Conservation (phyloP, 1,139 yeast genomes). For the Scheffersomyces quercinus region DNA sequence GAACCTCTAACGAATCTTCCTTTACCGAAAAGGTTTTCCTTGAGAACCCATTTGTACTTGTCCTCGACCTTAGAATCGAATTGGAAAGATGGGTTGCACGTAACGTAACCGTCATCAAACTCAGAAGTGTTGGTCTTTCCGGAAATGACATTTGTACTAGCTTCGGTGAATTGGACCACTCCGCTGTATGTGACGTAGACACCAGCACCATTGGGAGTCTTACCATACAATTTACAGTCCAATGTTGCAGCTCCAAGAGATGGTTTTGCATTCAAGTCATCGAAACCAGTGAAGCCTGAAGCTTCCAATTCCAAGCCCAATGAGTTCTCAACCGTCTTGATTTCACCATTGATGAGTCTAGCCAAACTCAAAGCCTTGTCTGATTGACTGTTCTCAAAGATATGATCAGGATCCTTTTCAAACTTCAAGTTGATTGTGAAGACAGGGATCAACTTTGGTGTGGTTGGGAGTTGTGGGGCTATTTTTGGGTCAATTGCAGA, state of each 20-base stretch:
- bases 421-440: conserved; percentile 28
- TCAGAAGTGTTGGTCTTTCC: conserved; percentile 27
- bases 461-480: conserved; percentile 9
- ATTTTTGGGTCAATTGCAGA: conserved; percentile 6
- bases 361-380: conserved; percentile 22
- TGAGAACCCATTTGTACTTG: conserved; percentile 48
- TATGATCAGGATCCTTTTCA: conserved; percentile 15
- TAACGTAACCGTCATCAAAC: conserved; percentile 49
- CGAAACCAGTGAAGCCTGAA: conserved; percentile 37
- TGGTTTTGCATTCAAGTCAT: conserved; percentile 41
- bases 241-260: conserved; percentile 34
- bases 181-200: conserved; percentile 49
- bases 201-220: conserved; percentile 38
- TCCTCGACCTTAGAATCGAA: conserved; percentile 40
- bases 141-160: conserved; percentile 33
- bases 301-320: conserved; percentile 32
- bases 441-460: conserved; percentile 32
- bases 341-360: conserved; percentile 26
- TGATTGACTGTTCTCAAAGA: conserved; percentile 16
- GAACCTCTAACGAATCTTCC: conserved; percentile 54
- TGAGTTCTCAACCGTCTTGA: conserved; percentile 29
- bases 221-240: conserved; percentile 52
- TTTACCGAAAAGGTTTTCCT: conserved; percentile 49
- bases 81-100: conserved; percentile 44
- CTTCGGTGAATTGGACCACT: conserved; percentile 36